phyloP scores from a whole-genome alignment of 2,329 filamentous ascomycete species.

The Diaporthe vaccinii region DNA sequence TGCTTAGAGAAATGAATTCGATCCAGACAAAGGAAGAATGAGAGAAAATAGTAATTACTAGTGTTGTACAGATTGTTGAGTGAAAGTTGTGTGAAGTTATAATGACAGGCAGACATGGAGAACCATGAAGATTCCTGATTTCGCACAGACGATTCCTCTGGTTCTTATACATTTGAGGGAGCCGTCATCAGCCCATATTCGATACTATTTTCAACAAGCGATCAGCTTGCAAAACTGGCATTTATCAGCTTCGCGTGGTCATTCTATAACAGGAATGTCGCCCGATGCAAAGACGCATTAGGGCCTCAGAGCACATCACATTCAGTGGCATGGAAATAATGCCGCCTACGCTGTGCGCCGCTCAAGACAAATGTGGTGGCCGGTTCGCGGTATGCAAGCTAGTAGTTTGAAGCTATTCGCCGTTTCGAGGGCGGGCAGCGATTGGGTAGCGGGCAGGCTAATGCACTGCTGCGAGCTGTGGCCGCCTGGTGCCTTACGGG shows the following conservation, averaged over 20 bases:
- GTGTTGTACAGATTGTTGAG: not conserved
- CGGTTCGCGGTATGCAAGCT: not conserved
- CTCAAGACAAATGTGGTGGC: not conserved
- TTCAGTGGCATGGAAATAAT: not conserved
- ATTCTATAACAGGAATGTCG: not conserved
- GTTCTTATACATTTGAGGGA: not conserved
- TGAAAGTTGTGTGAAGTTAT: not conserved
- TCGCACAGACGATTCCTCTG: not conserved
- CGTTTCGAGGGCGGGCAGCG: not conserved
- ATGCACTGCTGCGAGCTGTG: not conserved
- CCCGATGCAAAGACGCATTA: slow-evolving; percentile 1
- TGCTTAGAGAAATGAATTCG: not conserved
- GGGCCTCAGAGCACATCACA: not conserved
- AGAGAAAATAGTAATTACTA: not conserved
- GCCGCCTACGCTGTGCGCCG: not conserved
- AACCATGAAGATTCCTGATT: not conserved
- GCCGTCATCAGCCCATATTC: not conserved
- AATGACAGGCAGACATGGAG: not conserved
- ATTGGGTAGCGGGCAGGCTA: slow-evolving; percentile 1
- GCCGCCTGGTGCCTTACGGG: not conserved
- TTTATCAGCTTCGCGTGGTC: not conserved
- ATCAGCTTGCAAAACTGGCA: not conserved
- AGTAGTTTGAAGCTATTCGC: not conserved
- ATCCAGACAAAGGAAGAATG: not conserved
- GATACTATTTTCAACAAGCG: not conserved